Conservation (phyloP, 768 basidiomycete genomes). For the Kwoniella botswanensis region DNA sequence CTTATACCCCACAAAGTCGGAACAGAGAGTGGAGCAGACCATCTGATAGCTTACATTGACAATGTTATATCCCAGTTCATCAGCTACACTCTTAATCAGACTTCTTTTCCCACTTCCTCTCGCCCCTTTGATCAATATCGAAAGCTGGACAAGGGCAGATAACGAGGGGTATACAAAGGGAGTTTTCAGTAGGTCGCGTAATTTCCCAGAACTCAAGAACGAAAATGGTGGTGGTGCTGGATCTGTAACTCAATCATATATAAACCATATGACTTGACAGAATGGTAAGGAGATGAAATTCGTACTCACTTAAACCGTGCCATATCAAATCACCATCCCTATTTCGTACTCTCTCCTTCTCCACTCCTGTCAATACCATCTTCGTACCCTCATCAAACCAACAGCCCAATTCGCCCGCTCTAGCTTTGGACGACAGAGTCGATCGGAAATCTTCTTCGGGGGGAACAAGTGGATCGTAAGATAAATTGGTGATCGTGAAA, state of each 20-base stretch:
- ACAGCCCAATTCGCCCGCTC: slow-evolving; percentile 78
- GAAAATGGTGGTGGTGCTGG: slow-evolving; percentile 23
- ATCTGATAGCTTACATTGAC: slow-evolving; percentile 12
- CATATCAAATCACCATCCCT: slow-evolving; percentile 62
- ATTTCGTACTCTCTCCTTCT: slow-evolving; percentile 69
- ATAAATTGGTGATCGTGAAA: slow-evolving; percentile 79
- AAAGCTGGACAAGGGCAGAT: slow-evolving; percentile 69
- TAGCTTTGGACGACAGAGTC: slow-evolving; percentile 60
- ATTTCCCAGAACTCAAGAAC: slow-evolving; percentile 59
- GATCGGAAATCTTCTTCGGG: slow-evolving; percentile 57
- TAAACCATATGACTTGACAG: no score
- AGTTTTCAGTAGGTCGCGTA: slow-evolving; percentile 69
- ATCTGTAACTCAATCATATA: neutral
- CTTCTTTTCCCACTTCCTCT: slow-evolving; percentile 83
- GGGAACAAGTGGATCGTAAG: slow-evolving; percentile 65
- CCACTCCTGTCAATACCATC: slow-evolving; percentile 78
- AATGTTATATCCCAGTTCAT: slow-evolving; percentile 73
- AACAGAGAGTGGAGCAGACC: neutral
- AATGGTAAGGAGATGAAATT: neutral
- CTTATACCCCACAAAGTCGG: slow-evolving; percentile 1
- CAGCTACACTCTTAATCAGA: slow-evolving; percentile 60
- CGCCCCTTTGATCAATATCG: slow-evolving; percentile 77
- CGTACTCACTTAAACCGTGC: slow-evolving; percentile 62
- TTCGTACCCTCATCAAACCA: slow-evolving; percentile 78
- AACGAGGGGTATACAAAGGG: slow-evolving; percentile 66